A percentile compares a stretch with the other conserved stretches of the same genome.
These are phyloP conservation scores for Clohesyomyces aquaticus DNA, from an alignment of 495 filamentous ascomycete genomes.

Conservation along the genomic window DNA sequence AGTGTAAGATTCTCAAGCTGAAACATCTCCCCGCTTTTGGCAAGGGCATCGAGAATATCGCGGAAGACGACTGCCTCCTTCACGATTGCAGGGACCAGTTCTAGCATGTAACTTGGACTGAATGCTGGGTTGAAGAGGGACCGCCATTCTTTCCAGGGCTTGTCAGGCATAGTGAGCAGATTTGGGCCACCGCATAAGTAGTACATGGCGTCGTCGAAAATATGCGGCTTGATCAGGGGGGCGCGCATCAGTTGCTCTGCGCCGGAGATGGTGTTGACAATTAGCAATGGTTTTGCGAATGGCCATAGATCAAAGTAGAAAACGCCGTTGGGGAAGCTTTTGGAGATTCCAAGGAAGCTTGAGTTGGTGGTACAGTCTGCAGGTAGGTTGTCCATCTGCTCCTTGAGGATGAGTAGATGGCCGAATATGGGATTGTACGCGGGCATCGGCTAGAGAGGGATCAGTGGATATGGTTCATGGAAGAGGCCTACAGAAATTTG, in stretches of 20 bases:
- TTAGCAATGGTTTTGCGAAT: background rate
- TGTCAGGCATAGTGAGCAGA: background rate
- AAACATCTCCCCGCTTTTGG: background rate
- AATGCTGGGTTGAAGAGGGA: background rate
- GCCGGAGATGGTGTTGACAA: background rate
- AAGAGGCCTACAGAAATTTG: too few relatives aligned
- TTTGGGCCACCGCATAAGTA: background rate
- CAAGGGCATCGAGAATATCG: background rate
- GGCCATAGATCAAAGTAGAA: conserved; percentile 1
- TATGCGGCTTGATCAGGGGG: background rate
- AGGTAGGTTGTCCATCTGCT: background rate
- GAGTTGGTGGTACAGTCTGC: background rate
- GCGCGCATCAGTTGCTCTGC: background rate
- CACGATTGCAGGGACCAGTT: background rate
- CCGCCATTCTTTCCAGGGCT: background rate
- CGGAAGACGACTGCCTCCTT: background rate
- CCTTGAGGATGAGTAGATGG: background rate
- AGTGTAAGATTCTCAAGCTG: background rate
- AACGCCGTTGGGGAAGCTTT: background rate
- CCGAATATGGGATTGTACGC: background rate
- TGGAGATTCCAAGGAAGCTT: background rate
- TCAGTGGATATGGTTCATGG: too few relatives aligned
- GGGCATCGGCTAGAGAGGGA: conserved; percentile 1
- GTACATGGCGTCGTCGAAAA: background rate
- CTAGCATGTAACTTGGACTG: background rate